Conservation (phyloP, 257 asterid species). For the Solanum bukasovii region DNA sequence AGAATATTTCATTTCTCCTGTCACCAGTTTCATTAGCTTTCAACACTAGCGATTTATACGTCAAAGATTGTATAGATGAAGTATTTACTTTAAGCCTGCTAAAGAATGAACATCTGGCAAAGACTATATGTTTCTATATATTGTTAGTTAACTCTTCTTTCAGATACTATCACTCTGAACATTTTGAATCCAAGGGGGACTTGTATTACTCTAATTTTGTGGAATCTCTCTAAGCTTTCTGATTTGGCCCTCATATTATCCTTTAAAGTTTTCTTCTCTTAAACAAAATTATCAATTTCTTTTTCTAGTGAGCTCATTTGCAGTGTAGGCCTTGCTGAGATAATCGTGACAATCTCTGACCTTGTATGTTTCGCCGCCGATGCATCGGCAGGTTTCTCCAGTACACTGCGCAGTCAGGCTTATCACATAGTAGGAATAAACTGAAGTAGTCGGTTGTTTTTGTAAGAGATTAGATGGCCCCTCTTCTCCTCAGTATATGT, state of each 20-base stretch:
- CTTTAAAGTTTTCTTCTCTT: not conserved
- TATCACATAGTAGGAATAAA: not conserved
- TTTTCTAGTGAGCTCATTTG: not conserved
- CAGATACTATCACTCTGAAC: not conserved
- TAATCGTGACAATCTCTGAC: not conserved
- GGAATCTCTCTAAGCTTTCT: not conserved
- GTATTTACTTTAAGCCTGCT: not conserved
- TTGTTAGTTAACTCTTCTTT: not conserved
- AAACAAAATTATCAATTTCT: not conserved
- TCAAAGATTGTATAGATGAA: not conserved
- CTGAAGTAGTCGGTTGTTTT: not conserved
- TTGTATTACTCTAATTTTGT: not conserved
- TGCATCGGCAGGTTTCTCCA: not conserved
- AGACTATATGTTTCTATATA: not conserved
- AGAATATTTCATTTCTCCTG: not conserved
- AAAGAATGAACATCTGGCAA: not conserved
- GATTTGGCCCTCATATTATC: not conserved
- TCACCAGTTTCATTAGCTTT: not conserved
- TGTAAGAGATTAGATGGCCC: not conserved
- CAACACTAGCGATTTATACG: not conserved
- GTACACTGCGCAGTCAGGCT: not conserved
- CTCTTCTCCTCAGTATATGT: not conserved
- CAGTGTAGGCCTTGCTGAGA: not conserved
- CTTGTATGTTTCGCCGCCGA: not conserved
- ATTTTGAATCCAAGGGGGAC: not conserved